Conservation (phyloP, 495 filamentous ascomycete genomes). For the Neurospora hispaniola region DNA sequence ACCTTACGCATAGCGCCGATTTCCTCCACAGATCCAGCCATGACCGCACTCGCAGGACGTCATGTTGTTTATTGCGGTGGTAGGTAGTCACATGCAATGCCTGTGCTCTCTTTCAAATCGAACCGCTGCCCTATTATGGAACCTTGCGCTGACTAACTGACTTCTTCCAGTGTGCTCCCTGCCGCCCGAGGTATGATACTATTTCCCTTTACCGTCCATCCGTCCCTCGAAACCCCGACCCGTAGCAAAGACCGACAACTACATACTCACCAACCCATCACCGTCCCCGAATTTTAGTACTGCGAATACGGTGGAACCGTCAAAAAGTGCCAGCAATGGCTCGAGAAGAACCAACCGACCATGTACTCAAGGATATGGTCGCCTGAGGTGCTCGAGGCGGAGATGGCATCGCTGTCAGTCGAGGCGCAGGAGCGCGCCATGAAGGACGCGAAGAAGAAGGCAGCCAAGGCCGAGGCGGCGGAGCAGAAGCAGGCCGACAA, state of each 20-base stretch:
- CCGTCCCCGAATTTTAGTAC: conserved; percentile 50
- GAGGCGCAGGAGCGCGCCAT: conserved; percentile 85
- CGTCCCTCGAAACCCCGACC: not conserved
- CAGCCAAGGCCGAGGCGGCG: conserved; percentile 76
- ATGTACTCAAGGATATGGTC: conserved; percentile 76
- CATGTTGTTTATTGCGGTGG: conserved; percentile 25
- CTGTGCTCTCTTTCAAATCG: conserved; percentile 17
- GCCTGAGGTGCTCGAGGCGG: conserved; percentile 71
- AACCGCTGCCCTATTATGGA: conserved; percentile 5
- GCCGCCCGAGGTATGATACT: conserved; percentile 72
- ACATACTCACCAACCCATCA: not conserved
- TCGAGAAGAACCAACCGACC: conserved; percentile 60
- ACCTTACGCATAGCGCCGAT: not conserved
- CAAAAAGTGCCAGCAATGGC: conserved; percentile 97
- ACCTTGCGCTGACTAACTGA: not conserved
- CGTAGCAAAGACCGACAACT: not conserved
- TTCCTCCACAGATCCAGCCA: conserved; percentile 4
- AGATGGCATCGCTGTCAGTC: conserved; percentile 72
- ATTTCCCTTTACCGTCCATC: conserved; percentile 4
- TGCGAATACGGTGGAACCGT: conserved; percentile 97
- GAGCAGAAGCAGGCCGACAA: conserved; percentile 70
- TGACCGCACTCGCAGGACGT: conserved; percentile 20
- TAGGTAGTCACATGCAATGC: conserved; percentile 6
- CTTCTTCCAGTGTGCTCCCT: conserved; percentile 66
- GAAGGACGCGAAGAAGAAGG: conserved; percentile 82